Base-by-base conservation (phyloP, 768 basidiomycete species). In the Krasilnikovozyma curviuscula region DNA sequence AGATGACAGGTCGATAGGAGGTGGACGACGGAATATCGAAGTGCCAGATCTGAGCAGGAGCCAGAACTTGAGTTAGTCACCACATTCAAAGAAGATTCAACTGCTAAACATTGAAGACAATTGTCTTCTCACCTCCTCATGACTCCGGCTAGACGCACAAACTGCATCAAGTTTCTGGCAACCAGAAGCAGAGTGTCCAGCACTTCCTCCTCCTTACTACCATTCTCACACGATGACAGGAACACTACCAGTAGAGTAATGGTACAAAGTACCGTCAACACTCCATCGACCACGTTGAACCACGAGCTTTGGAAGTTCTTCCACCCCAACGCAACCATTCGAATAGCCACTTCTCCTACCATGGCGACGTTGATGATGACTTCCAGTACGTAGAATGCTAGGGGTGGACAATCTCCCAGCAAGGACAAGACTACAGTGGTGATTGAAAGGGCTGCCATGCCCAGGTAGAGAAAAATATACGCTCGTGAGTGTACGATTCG, bases 261-360 rank as follows among this genome's bases (percentile, higher is more conserved):
- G 4, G 76, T 79, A 61, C 91, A 97, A 67, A 98, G 83, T 25
- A 74, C 55, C 2, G 93, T 97, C 37, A 98, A 71, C 42, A 82
- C 73, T 14, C 93, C 71, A 62, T 95, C 89, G 57, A 89, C 70
- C 28, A 83, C 68, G 61, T 95, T 95, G 67, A 84, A 44, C 8
- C 78, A 77, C n/a, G 83, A 83, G 62, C 75, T 81, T 84, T 84
- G 89, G 69, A 93, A 93, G 84, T 86, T 82, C 86, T 89, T 61
- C 33, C 45, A 74, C 52, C 91, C 91, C 59, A 93, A 82, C 1
- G 93, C 93, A 49, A 95, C 70, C 61, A 95, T 80, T 33, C 93
- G 77, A 50, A 91, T 81, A 1, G 71, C 72, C 16, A 98, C 93
- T 69, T 98, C 93, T 23, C 81, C 63, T 51, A 97, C 95, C 89